phyloP scores from a whole-genome alignment of 768 basidiomycete species.

The Phylloporus sp. region DNA sequence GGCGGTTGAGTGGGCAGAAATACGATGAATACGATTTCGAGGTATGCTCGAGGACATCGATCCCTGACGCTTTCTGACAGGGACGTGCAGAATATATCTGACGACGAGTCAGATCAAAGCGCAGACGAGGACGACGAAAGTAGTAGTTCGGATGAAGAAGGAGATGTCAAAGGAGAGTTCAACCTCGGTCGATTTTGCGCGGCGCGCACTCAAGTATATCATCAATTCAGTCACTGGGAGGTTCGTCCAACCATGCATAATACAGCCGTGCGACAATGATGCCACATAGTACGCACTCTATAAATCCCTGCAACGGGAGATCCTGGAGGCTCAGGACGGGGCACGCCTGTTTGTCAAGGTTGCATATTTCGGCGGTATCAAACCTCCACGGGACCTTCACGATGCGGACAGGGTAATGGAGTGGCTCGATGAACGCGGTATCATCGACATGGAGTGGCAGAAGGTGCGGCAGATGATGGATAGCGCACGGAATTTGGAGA shows the following conservation, averaged over 20 bases:
- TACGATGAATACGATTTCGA: conserved; percentile 72
- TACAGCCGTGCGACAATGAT: conserved; percentile 4
- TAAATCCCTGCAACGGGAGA: conserved; percentile 49
- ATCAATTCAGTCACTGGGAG: conserved; percentile 80
- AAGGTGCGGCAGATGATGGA: conserved; percentile 72
- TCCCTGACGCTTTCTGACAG: conserved; percentile 1
- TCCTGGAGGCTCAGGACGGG: conserved; percentile 46
- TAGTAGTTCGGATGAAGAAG: conserved; percentile 1
- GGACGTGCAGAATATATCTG: conserved; percentile 13
- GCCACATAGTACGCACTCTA: conserved; percentile 59
- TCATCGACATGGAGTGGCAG: conserved; percentile 68
- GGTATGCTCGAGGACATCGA: conserved; percentile 29
- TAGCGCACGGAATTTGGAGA: conserved; percentile 60
- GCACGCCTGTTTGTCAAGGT: conserved; percentile 52
- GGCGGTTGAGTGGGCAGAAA: conserved; percentile 57
- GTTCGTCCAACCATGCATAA: conserved; percentile 35
- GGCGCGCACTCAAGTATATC: conserved; percentile 58
- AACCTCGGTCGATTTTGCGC: conserved; percentile 81
- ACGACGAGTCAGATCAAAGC: conserved; percentile 22
- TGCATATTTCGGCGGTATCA: conserved; percentile 46
- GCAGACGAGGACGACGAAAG: conserved; percentile 22
- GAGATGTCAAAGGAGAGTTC: conserved; percentile 36
- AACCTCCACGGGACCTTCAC: conserved; percentile 60
- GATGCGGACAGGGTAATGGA: conserved; percentile 80
- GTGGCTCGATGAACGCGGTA: conserved; percentile 67